Percentiles rank a stretch among this genome's conserved stretches.
Evolutionary conservation across 331 rosid species (phyloP).

Genomic region (Quercus lobata): DNA sequence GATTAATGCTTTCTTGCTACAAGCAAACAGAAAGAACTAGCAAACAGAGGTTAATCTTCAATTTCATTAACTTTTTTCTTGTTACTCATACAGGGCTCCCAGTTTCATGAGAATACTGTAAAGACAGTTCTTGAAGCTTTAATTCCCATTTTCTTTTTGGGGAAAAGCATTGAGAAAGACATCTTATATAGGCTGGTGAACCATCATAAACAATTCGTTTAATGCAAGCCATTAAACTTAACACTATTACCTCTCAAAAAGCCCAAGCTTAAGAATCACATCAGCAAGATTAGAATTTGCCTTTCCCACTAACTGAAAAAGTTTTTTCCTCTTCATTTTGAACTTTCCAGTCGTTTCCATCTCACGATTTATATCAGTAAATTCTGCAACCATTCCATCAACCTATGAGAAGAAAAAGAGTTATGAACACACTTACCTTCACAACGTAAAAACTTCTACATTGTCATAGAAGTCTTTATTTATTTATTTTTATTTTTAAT

Average conservation of each 20-base stretch:
- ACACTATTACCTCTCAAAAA: constrained; percentile 79
- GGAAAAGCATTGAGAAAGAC: not conserved
- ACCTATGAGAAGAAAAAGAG: constrained; percentile 43
- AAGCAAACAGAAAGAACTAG: not conserved
- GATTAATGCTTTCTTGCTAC: not conserved
- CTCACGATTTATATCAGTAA: constrained; percentile 94
- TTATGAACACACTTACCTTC: not conserved
- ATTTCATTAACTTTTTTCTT: not conserved
- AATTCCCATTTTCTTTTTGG: not conserved
- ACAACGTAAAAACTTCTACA: constrained; percentile 14
- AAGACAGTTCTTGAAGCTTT: not conserved
- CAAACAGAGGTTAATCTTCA: not conserved
- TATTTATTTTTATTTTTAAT: no score
- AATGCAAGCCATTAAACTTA: not conserved
- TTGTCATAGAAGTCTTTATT: not conserved
- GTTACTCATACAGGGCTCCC: not conserved
- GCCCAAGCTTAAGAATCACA: constrained; percentile 94
- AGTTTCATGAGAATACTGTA: not conserved
- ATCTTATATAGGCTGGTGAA: not conserved
- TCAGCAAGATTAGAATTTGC: constrained; percentile 98
- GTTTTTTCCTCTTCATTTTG: constrained; percentile 92
- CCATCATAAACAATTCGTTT: not conserved
- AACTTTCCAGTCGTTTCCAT: constrained; percentile 97
- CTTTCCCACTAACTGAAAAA: constrained; percentile 96
- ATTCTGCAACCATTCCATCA: constrained; percentile 98